Percentiles rank a stretch among this genome's conserved stretches.
Conservation (phyloP, 2,329 filamentous ascomycete species). For the Nemania diffusa region DNA sequence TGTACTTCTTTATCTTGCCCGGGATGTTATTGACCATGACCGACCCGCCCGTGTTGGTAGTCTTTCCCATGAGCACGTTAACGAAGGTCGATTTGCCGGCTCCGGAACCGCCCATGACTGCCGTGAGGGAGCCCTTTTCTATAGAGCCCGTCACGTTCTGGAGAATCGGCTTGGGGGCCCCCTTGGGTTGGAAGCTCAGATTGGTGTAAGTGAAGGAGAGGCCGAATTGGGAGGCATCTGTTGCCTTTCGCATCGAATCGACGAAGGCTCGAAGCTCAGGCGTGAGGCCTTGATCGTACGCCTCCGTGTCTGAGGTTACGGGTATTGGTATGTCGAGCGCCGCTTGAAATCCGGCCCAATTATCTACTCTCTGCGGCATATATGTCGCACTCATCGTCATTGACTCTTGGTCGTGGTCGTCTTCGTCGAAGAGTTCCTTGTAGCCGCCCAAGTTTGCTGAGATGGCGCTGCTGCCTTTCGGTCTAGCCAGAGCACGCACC, state of each 20-base stretch:
- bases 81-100: slow-evolving; percentile 69
- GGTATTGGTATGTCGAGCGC: slow-evolving; percentile 49
- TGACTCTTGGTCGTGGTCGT: slow-evolving; percentile 51
- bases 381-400: slow-evolving; percentile 50
- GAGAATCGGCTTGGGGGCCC: slow-evolving; percentile 58
- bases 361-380: slow-evolving; percentile 41
- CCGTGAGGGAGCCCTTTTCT: slow-evolving; percentile 63
- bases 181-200: slow-evolving; percentile 60
- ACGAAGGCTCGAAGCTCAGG: slow-evolving; percentile 61
- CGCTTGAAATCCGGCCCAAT: slow-evolving; percentile 52
- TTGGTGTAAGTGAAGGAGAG: slow-evolving; percentile 64
- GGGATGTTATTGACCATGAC: slow-evolving; percentile 63
- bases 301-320: slow-evolving; percentile 40
- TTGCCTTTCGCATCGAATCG: slow-evolving; percentile 62
- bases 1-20: slow-evolving; percentile 61
- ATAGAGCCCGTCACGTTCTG: slow-evolving; percentile 66
- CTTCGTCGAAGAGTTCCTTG: slow-evolving; percentile 47
- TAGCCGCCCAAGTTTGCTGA: slow-evolving; percentile 50
- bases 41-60: slow-evolving; percentile 59
- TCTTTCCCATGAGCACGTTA: slow-evolving; percentile 70
- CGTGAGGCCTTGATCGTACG: slow-evolving; percentile 49
- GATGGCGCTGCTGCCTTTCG: slow-evolving; percentile 46
- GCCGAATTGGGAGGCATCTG: slow-evolving; percentile 62
- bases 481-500: slow-evolving; percentile 39
- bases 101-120: slow-evolving; percentile 69